Base-by-base conservation (phyloP, 257 asterid species). In the Petrea volubilis region DNA sequence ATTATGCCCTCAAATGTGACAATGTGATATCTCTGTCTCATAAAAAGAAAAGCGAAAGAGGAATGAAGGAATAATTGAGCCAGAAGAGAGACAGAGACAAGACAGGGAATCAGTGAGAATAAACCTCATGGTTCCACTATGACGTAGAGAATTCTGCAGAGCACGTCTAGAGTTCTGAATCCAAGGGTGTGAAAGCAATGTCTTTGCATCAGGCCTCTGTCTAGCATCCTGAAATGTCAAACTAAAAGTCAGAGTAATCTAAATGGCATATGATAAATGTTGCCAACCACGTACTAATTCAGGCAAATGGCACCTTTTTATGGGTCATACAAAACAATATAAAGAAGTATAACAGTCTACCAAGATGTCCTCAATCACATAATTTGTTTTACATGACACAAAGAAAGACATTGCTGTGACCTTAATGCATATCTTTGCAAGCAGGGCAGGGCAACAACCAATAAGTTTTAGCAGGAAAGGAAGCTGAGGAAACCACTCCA, bases 191-290 rank as follows among this genome's bases (percentile, higher is more conserved):
- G 94, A 92, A 79, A 95, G 96, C 73, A 95, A 79, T 12, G 97
- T 86, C 86, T 84, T 95, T 24, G 99, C 99, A 80, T 92, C 99
- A 20, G 99, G 99, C 85, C 99, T 92, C 84, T 90, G 99, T 65
- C 98, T 88, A 68, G 98, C 95, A 87, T 95, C 99, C 99, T 95
- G 96, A 84, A 83, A 82, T 46, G 65, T 62, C 63, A 72, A 70
- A 53, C 53, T 46, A 63, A 69, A 53, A 36, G 69, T 76, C 59
- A 85, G 47, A 43, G 21, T 66, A 63, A 57, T 18, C 57, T 58
- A 72, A 36, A 70, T 49, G 70, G 33, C n/a, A 41, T 31, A 60
- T 21, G 70, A 56, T 15, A 13, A 50, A 9, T 34, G 44, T 20
- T 21, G 21, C 60, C 31, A 14, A 60, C 25, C 70, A 36, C 46